These are phyloP conservation scores for Colletotrichum orchidophilum DNA, from an alignment of 2,329 filamentous ascomycete species.

Conservation along the genomic window DNA sequence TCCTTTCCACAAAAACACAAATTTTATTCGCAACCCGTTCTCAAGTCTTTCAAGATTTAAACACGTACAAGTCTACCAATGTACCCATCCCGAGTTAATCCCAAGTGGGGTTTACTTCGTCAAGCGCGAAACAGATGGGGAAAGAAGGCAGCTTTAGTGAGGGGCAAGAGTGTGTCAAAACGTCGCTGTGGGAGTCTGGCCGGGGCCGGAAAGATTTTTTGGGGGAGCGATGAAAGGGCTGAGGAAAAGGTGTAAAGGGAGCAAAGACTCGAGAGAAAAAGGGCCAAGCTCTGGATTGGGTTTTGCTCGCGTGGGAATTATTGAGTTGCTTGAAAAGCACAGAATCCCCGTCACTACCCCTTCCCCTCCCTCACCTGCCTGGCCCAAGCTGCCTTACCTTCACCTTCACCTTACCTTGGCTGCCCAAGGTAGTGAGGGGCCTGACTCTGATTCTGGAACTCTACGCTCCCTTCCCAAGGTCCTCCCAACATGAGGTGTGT, in stretches of 20 bases:
- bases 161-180: conserved; percentile 14
- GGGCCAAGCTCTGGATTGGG: neutral
- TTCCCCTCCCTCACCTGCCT: neutral
- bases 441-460: neutral
- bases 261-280: neutral
- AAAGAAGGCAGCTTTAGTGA: conserved; percentile 4
- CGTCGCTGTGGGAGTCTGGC: neutral
- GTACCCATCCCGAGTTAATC: conserved; percentile 1
- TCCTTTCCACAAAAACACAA: conserved; percentile 8
- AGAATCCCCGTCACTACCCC: neutral
- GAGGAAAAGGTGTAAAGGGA: neutral
- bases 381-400: neutral
- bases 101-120: conserved; percentile 15
- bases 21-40: neutral
- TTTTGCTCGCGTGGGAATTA: neutral
- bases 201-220: neutral
- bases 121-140: conserved; percentile 20
- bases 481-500: neutral
- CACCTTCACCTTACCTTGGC: neutral
- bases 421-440: neutral
- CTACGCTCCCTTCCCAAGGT: neutral
- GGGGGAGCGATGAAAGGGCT: neutral
- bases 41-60: neutral
- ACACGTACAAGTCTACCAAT: neutral
- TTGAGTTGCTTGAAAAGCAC: neutral